Base-by-base conservation (phyloP, 2,329 filamentous ascomycete species). In the Cladosporium phlei region DNA sequence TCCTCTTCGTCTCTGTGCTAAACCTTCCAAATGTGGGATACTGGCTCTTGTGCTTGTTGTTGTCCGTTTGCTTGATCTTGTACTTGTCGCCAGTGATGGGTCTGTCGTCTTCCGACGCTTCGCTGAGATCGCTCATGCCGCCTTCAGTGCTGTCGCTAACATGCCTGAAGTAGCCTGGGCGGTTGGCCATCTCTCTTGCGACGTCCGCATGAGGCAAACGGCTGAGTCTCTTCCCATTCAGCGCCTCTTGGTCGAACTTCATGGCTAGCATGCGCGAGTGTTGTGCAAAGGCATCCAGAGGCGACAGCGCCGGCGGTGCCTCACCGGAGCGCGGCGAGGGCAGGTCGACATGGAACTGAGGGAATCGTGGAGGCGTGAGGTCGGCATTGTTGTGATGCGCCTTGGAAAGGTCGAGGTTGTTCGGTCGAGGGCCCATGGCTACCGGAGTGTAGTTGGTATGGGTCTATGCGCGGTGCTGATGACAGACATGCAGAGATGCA, bases 241-340 rank as follows among this genome's bases (percentile, higher is more conserved):
- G 82, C 50, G 69, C 68, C 60, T 80, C 78, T 53, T 93, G 84
- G 65, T 95, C 85, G 51, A 98, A 80, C 67, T 95, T 86, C 68
- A 82, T 86, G 29, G 89, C 89, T 42, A 98, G 78, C 58, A 94
- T 72, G 48, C 91, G 84, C 58, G 90, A 94, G 63, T 97, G 91
- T 52, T 91, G 77, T 17, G 91, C 91, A 64, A 98, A 94, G 38
- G 91, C 91, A 75, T 98, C 93, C 54, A 98, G 78, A 9, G 93
- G 93, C 6, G 93, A 97, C 47, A 97, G 76, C 43, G 93, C 86
- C 4, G 93, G 93, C 16, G 93, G 91, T 1, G 86, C 78, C 58
- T 82, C 67, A 64, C 72, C 73, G n/a, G 68, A 63, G 47, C 70
- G 69, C 30, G 73, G 72, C 49, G 72, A 74, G 37, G 72, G 71